Evolutionary conservation across 2,329 filamentous ascomycete species (phyloP).

Genomic region (Pezicula radicicola): DNA sequence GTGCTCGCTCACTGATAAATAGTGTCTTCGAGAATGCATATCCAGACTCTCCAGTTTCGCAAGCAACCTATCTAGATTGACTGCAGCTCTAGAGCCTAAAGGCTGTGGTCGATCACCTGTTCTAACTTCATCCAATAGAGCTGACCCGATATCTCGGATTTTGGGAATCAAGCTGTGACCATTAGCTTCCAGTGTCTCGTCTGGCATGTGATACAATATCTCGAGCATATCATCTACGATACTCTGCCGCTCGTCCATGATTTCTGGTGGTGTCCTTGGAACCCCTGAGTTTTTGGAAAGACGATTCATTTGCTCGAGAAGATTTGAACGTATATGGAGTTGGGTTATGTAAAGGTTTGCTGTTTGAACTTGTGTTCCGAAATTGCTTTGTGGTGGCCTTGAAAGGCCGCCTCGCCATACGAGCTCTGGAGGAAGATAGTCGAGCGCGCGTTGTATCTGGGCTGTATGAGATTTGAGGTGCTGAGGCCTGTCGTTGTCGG

Average conservation of each 20-base stretch:
- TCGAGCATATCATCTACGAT: slow-evolving; percentile 34
- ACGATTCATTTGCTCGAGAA: slow-evolving; percentile 29
- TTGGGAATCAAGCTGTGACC: slow-evolving; percentile 23
- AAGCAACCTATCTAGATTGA: slow-evolving; percentile 4
- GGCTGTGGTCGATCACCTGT: background rate
- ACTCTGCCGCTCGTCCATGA: slow-evolving; percentile 24
- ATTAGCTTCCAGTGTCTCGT: slow-evolving; percentile 29
- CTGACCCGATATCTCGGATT: slow-evolving; percentile 33
- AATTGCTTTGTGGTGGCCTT: slow-evolving; percentile 24
- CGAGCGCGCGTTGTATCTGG: slow-evolving; percentile 27
- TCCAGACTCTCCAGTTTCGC: slow-evolving; percentile 8
- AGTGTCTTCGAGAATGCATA: slow-evolving; percentile 14
- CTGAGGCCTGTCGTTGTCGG: slow-evolving; percentile 3
- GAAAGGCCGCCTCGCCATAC: slow-evolving; percentile 35
- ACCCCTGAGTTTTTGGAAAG: slow-evolving; percentile 1
- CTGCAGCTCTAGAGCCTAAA: slow-evolving; percentile 1
- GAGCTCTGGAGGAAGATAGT: slow-evolving; percentile 30
- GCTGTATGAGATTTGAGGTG: slow-evolving; percentile 11
- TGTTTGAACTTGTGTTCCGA: slow-evolving; percentile 34
- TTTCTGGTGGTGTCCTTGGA: background rate
- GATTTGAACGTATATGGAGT: slow-evolving; percentile 33
- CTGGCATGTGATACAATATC: slow-evolving; percentile 31
- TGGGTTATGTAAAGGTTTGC: slow-evolving; percentile 36
- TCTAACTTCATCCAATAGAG: slow-evolving; percentile 23
- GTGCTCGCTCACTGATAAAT: background rate